phyloP scores from a whole-genome alignment of 331 rosid species.

The Spiraea crenata region DNA sequence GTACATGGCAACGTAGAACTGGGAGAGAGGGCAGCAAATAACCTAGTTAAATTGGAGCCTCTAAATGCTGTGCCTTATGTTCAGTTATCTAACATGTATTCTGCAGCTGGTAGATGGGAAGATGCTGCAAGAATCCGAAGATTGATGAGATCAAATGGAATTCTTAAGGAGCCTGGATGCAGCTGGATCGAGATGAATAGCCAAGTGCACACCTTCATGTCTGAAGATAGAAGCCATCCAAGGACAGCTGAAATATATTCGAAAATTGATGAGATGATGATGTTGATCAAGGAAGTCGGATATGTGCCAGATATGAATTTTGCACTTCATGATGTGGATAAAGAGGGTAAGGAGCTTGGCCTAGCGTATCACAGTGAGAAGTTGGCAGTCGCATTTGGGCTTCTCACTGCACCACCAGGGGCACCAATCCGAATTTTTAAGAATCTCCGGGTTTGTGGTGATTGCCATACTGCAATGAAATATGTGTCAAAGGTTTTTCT shows the following conservation, averaged over 20 bases:
- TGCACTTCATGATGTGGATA: slow-evolving; percentile 70
- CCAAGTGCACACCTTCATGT: slow-evolving; percentile 56
- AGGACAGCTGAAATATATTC: slow-evolving; percentile 56
- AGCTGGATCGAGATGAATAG: slow-evolving; percentile 75
- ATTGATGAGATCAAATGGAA: slow-evolving; percentile 67
- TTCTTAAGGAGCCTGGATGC: slow-evolving; percentile 76
- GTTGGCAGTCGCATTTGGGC: slow-evolving; percentile 74
- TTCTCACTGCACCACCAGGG: slow-evolving; percentile 50
- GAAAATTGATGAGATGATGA: slow-evolving; percentile 56
- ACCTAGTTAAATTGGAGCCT: slow-evolving; percentile 63
- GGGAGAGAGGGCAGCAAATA: slow-evolving; percentile 61
- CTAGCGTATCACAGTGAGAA: slow-evolving; percentile 79
- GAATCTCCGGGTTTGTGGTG: slow-evolving; percentile 82
- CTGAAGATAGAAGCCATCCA: slow-evolving; percentile 80
- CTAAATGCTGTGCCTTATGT: slow-evolving; percentile 65
- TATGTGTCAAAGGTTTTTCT: slow-evolving; percentile 45
- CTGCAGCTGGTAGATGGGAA: slow-evolving; percentile 64
- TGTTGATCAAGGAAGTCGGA: slow-evolving; percentile 62
- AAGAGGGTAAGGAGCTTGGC: slow-evolving; percentile 65
- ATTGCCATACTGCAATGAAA: slow-evolving; percentile 75
- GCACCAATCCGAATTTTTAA: slow-evolving; percentile 67
- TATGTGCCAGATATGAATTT: slow-evolving; percentile 61
- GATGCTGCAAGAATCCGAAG: slow-evolving; percentile 57
- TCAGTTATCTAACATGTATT: slow-evolving; percentile 68
- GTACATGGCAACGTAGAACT: slow-evolving; percentile 66